Conservation (phyloP, 208 protist genomes). For the Zelonia costaricensis region DNA sequence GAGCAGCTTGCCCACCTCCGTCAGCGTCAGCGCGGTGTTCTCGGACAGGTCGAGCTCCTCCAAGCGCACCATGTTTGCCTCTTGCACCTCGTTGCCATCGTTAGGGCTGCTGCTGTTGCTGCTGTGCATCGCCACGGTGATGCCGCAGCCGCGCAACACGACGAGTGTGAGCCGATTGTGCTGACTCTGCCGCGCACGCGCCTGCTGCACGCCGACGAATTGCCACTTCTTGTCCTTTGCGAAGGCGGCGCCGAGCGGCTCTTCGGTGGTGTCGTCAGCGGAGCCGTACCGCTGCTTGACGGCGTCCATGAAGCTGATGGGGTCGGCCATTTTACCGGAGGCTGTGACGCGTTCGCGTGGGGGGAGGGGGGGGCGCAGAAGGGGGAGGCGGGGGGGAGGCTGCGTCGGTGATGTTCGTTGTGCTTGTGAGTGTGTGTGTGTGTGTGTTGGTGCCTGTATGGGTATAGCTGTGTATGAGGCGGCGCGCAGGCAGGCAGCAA, state of each 20-base stretch:
- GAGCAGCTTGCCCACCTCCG: constrained; percentile 54
- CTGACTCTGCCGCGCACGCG: constrained; percentile 52
- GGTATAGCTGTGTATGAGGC: too few species aligned
- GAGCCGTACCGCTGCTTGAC: constrained; percentile 76
- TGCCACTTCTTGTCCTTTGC: constrained; percentile 71
- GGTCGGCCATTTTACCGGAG: too few species aligned
- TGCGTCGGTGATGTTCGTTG: too few species aligned
- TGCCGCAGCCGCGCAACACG: constrained; percentile 55
- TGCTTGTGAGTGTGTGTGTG: too few species aligned
- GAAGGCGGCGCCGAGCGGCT: constrained; percentile 26
- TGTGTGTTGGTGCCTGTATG: too few species aligned
- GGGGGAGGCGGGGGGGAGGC: too few species aligned
- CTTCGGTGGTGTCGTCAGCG: constrained; percentile 44
- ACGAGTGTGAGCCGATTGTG: constrained; percentile 67
- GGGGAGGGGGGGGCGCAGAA: too few species aligned
- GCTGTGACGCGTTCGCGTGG: too few species aligned
- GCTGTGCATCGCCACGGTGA: constrained; percentile 60
- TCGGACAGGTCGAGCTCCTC: constrained; percentile 77
- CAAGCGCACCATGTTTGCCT: constrained; percentile 45
- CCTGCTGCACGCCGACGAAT: constrained; percentile 82
- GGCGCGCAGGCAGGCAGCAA: too few species aligned
- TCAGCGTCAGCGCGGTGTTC: constrained; percentile 55
- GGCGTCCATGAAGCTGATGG: constrained; percentile 78
- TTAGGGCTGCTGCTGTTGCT: background rate
- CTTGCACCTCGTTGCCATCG: constrained; percentile 26